Evolutionary conservation across 768 basidiomycete genomes (phyloP).

Genomic region (Macrolepiota albuminosa): DNA sequence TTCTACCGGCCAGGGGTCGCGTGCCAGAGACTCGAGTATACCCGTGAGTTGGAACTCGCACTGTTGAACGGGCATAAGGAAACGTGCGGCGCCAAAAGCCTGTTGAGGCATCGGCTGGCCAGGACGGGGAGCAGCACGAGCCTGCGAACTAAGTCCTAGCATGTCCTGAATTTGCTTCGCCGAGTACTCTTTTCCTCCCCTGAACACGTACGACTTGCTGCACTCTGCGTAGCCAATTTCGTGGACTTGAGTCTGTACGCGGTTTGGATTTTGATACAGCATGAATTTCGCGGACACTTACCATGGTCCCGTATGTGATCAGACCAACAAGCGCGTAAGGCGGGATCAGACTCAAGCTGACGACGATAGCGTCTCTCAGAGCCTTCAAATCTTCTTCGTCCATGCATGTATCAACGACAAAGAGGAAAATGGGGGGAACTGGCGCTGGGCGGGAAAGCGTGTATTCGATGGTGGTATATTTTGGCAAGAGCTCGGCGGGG

Average conservation of each 20-base stretch:
- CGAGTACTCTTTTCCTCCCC: slow-evolving; percentile 93
- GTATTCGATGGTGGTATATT: slow-evolving; percentile 99
- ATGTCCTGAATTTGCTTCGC: slow-evolving; percentile 98
- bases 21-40: slow-evolving; percentile 79
- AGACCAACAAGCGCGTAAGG: slow-evolving; percentile 93
- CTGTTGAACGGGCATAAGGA: slow-evolving; percentile 87
- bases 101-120: slow-evolving; percentile 80
- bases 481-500: slow-evolving; percentile 92
- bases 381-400: slow-evolving; percentile 96
- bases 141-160: slow-evolving; percentile 80
- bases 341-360: slow-evolving; percentile 89
- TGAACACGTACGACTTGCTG: slow-evolving; percentile 98
- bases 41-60: slow-evolving; percentile 96
- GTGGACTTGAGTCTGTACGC: slow-evolving; percentile 88
- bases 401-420: slow-evolving; percentile 95
- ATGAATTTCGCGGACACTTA: slow-evolving; percentile 26
- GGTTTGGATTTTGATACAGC: background rate
- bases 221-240: slow-evolving; percentile 96
- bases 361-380: slow-evolving; percentile 89
- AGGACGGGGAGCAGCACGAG: slow-evolving; percentile 81
- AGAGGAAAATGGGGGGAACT: slow-evolving; percentile 94
- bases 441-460: slow-evolving; percentile 90
- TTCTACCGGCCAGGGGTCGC: slow-evolving; percentile 97
- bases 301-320: slow-evolving; percentile 98
- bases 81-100: slow-evolving; percentile 81